Base-by-base conservation (phyloP, 148 eudicot species). In the Fagopyrum esculentum region DNA sequence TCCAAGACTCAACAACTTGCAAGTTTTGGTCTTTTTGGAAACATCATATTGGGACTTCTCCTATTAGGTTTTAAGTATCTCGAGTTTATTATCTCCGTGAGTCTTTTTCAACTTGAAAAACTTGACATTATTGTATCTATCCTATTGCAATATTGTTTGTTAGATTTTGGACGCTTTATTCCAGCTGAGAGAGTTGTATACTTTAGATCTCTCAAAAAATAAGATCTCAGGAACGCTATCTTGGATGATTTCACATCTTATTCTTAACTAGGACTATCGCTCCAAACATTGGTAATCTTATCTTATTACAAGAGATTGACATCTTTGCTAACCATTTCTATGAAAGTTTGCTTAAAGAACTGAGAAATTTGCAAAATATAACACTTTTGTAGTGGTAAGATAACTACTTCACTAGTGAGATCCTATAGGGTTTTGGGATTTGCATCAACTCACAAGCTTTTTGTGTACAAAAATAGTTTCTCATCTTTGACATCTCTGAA, bases 401-500 rank as follows among this genome's bases (percentile, higher is more conserved):
- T 77, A 95, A 95, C 80, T 79, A 86, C 50, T 87, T 95, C 78
- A 80, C 86, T 1, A 98, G 99, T 2, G 86, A 89, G 77, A 44
- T 95, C 50, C 99, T 98, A 2, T n/a, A 76, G 1, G 98, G 88
- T 16, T 89, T 95, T 75, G 99, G 90, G 85, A 90, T 52, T 44
- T 90, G 80, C 78, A 46, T 35, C 76, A 92, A 75, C 88, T 95
- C 26, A 77, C 7, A 12, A 83, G 50, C 15, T 84, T 92, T 89
- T 97, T 17, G 74, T 90, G 15, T 95, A 92, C 76, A 73, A 84
- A 71, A 95, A 95, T 78, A 82, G 77, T 12, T 92, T 95, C 77
- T 81, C 97, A 78, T 83, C 15, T 69, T 95, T 10, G 99, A 95
- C 83, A 90, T 95, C 79, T 92, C 98, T 1, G 98, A 95, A 74